Base-by-base conservation (phyloP, 306 rosid genomes). In the Pterocarpus macrocarpus region DNA sequence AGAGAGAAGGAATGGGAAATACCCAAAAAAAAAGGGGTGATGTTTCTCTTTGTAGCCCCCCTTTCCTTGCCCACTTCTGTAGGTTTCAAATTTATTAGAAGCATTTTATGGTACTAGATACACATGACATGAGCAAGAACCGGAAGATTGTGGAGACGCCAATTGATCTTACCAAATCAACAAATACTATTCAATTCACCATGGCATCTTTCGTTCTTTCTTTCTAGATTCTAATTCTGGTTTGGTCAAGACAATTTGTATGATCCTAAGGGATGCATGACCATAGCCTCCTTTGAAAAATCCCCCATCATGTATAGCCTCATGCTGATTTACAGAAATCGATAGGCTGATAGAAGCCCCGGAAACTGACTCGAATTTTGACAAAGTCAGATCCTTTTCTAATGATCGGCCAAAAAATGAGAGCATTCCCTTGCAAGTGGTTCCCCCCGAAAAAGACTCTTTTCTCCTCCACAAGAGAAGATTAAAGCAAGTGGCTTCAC, bases 401-500 rank as follows among this genome's bases (percentile, higher is more conserved):
- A 32, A 10, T 35, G 5, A 64, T 53, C 61, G 11, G 41, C 32
- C 61, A 28, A 41, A 30, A 14, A 38, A 5, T 49, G 58, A 36
- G 43, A 16, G 15, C 1, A 16, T 8, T 49, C 41, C 14, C 50
- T 5, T 69, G 39, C 57, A 71, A 45, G 69, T 45, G 43, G 55
- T 61, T n/a, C 5, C 15, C 16, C 8, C 4, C 50, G 14, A 49
- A 44, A 36, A 9, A 7, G 41, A 8, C 28, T 5, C 4, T 7
- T 50, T 53, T 30, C 55, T 35, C 71, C 33, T 55, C 6, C 55
- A 64, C 55, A 64, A 64, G 47, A 50, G 72, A 63, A 35, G 15
- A 71, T 38, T 52, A 10, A 28, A 55, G 32, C 47, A 67, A 75
- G 65, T 65, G 80, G 32, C 56, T 35, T 68, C 75, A 67, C 22